These are phyloP conservation scores for Panellus pusillus DNA, from an alignment of 768 basidiomycete species.

Conservation along the genomic window DNA sequence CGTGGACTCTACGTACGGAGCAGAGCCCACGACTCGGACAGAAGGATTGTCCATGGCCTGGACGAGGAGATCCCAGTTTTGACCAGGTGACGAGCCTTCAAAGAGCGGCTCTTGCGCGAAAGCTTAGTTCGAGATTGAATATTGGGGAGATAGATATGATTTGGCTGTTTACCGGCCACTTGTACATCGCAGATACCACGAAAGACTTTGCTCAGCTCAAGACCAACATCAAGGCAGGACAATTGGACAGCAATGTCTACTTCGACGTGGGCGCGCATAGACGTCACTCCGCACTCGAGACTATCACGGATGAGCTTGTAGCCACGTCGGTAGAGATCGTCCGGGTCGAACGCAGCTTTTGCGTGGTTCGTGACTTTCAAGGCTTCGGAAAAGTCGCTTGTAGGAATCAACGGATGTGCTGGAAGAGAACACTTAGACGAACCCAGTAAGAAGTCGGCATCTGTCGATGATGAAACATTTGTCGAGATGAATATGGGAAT, in stretches of 20 bases:
- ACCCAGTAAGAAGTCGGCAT: slow-evolving; percentile 56
- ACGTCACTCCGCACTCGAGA: slow-evolving; percentile 60
- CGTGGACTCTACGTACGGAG: slow-evolving; percentile 63
- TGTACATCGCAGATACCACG: slow-evolving; percentile 52
- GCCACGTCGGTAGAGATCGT: slow-evolving; percentile 54
- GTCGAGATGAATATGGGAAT: slow-evolving; percentile 67
- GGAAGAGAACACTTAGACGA: slow-evolving; percentile 15
- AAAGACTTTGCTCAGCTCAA: slow-evolving; percentile 48
- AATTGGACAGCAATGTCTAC: slow-evolving; percentile 55
- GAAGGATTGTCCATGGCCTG: slow-evolving; percentile 39
- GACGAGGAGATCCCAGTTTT: slow-evolving; percentile 46
- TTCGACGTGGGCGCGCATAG: slow-evolving; percentile 70
- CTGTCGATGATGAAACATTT: slow-evolving; percentile 65
- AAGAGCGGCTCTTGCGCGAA: slow-evolving; percentile 67
- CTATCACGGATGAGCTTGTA: slow-evolving; percentile 55
- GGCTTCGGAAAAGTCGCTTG: slow-evolving; percentile 57
- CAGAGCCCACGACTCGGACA: slow-evolving; percentile 59
- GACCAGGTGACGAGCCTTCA: slow-evolving; percentile 36
- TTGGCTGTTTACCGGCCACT: slow-evolving; percentile 45
- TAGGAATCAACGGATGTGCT: not conserved
- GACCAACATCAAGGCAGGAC: slow-evolving; percentile 53
- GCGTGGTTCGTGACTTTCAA: slow-evolving; percentile 50
- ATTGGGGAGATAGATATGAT: not conserved
- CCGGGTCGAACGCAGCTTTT: slow-evolving; percentile 47
- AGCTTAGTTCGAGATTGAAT: slow-evolving; percentile 32